Conservation (phyloP, 2,329 filamentous ascomycete species). For the Colletotrichum sp. region DNA sequence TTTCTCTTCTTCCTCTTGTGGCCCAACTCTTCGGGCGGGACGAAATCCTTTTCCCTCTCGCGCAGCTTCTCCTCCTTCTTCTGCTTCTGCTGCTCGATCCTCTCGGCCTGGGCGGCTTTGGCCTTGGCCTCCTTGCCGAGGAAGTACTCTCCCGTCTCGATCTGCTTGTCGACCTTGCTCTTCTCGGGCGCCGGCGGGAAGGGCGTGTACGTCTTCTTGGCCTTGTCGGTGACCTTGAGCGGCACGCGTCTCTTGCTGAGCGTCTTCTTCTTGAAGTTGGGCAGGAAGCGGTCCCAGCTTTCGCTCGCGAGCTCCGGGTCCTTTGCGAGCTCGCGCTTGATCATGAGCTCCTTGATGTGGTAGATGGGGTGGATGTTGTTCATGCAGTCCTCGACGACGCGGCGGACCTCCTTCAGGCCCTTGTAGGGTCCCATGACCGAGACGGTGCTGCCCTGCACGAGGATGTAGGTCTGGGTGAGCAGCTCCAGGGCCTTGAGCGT, state of each 20-base stretch:
- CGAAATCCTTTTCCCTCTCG: slow-evolving; percentile 84
- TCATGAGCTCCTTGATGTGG: slow-evolving; percentile 76
- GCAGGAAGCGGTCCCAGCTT: slow-evolving; percentile 95
- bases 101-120: slow-evolving; percentile 77
- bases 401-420: slow-evolving; percentile 88
- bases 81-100: slow-evolving; percentile 82
- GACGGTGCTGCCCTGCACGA: slow-evolving; percentile 97
- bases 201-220: slow-evolving; percentile 92
- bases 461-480: slow-evolving; percentile 87
- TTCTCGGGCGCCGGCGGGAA: slow-evolving; percentile 97
- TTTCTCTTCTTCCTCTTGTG: slow-evolving; percentile 69
- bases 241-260: slow-evolving; percentile 84
- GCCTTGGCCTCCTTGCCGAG: slow-evolving; percentile 92
- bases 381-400: slow-evolving; percentile 96
- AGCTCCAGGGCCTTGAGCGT: slow-evolving; percentile 95
- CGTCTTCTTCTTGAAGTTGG: slow-evolving; percentile 95
- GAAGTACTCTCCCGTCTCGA: slow-evolving; percentile 98
- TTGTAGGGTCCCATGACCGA: slow-evolving; percentile 91
- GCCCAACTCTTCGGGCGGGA: slow-evolving; percentile 80
- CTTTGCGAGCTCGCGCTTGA: slow-evolving; percentile 89
- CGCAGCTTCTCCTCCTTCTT: slow-evolving; percentile 89
- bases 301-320: slow-evolving; percentile 86
- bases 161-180: slow-evolving; percentile 98
- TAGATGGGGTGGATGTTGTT: slow-evolving; percentile 97
- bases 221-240: slow-evolving; percentile 88